Conservation (phyloP, 2,329 filamentous ascomycete genomes). For the Raffaelea arxii region DNA sequence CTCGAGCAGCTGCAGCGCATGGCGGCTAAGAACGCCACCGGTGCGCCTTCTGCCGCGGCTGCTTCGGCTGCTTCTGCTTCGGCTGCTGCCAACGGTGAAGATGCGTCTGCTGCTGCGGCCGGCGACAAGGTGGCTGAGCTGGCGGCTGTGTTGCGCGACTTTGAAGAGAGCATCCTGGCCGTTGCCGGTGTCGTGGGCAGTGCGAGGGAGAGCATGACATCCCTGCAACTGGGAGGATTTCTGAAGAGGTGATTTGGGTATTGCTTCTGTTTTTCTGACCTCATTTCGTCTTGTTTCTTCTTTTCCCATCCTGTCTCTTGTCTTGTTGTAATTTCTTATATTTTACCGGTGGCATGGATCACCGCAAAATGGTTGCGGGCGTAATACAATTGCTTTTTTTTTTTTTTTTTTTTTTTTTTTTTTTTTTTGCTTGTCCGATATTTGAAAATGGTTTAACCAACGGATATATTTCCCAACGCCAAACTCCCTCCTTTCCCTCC, state of each 20-base stretch:
- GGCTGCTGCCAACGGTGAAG: slow-evolving; percentile 22
- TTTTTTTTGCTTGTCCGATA: background rate
- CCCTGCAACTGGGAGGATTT: slow-evolving; percentile 42
- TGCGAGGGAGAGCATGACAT: slow-evolving; percentile 51
- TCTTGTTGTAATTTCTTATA: background rate
- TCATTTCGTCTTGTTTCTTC: background rate
- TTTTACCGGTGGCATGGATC: too few species aligned
- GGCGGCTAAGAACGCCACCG: slow-evolving; percentile 8
- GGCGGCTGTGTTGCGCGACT: slow-evolving; percentile 51
- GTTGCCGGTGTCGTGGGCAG: slow-evolving; percentile 52
- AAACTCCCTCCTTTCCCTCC: background rate
- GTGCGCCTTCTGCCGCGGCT: slow-evolving; percentile 18
- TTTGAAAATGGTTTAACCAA: too few species aligned
- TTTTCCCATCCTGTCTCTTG: background rate
- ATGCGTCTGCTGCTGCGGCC: slow-evolving; percentile 23
- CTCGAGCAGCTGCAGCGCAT: slow-evolving; percentile 49
- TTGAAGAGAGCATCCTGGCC: slow-evolving; percentile 54
- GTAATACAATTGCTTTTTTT: background rate
- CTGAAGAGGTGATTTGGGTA: slow-evolving; percentile 18
- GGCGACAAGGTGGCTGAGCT: slow-evolving; percentile 41
- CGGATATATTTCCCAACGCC: too few species aligned
- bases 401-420: background rate
- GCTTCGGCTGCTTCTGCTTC: slow-evolving; percentile 23
- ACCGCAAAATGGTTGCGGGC: too few species aligned
- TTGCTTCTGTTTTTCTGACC: background rate